Percentiles rank a stretch among this genome's conserved stretches.
These are phyloP conservation scores for Lipomyces orientalis DNA, from an alignment of 805 yeast genomes.

Conservation along the genomic window DNA sequence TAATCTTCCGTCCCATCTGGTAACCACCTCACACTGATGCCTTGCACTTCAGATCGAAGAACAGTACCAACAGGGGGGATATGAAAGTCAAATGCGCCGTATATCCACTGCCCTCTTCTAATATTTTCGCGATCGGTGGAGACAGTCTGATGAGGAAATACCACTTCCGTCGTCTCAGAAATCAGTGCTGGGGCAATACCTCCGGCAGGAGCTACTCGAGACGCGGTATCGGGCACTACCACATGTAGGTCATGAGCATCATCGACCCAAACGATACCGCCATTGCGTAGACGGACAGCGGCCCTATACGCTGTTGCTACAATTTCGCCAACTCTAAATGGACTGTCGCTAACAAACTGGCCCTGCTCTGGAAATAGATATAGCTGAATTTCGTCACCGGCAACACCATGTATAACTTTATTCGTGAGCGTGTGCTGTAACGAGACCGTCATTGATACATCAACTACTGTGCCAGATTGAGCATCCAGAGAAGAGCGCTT, in stretches of 20 bases:
- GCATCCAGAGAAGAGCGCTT: slow-evolving; percentile 20
- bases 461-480: slow-evolving; percentile 31
- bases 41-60: slow-evolving; percentile 23
- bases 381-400: slow-evolving; percentile 29
- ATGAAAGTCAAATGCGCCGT: slow-evolving; percentile 23
- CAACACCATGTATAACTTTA: slow-evolving; percentile 24
- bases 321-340: slow-evolving; percentile 29
- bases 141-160: slow-evolving; percentile 31
- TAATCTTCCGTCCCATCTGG: slow-evolving; percentile 23
- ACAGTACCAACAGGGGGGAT: slow-evolving; percentile 23
- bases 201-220: slow-evolving; percentile 27
- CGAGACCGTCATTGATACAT: slow-evolving; percentile 28
- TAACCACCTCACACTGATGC: slow-evolving; percentile 30
- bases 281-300: slow-evolving; percentile 25
- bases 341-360: slow-evolving; percentile 29
- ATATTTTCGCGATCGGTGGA: slow-evolving; percentile 15
- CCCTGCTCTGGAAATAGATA: slow-evolving; percentile 32
- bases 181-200: slow-evolving; percentile 33
- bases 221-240: slow-evolving; percentile 13
- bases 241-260: slow-evolving; percentile 17
- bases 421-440: slow-evolving; percentile 35
- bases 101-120: slow-evolving; percentile 31
- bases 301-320: slow-evolving; percentile 10
- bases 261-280: slow-evolving; percentile 31
- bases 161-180: slow-evolving; percentile 21